A percentile compares a stretch with the other conserved stretches of the same genome.
Conservation (phyloP, 768 basidiomycete genomes). For the Mycena belliarum region DNA sequence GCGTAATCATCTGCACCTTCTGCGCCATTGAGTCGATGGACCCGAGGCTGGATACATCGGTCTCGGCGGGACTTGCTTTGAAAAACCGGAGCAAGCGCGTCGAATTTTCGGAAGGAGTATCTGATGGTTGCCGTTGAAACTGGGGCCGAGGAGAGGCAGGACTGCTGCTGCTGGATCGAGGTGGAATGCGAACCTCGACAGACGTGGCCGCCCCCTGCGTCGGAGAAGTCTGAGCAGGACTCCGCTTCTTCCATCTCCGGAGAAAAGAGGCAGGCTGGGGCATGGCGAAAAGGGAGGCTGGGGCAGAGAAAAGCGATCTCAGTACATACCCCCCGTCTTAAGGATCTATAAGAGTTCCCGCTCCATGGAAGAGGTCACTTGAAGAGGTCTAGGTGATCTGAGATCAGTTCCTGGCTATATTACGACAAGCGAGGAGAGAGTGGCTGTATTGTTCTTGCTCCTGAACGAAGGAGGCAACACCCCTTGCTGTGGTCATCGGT, state of each 20-base stretch:
- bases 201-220: neutral
- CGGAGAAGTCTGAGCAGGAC: conserved; percentile 14
- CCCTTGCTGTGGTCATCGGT: no score
- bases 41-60: neutral
- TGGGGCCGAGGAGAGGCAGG: neutral
- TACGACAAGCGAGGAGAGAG: conserved; percentile 20
- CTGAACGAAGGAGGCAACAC: no score
- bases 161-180: conserved; percentile 13
- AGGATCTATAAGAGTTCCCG: conserved; percentile 8
- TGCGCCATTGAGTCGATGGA: neutral
- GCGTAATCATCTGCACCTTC: neutral
- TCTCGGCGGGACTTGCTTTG: conserved; percentile 3
- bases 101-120: conserved; percentile 6
- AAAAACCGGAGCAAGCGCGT: conserved; percentile 13
- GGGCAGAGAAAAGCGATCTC: neutral
- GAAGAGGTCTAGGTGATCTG: conserved; percentile 17
- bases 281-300: conserved; percentile 29
- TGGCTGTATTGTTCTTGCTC: conserved; percentile 11
- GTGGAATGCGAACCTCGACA: neutral
- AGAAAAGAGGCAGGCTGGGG: conserved; percentile 39
- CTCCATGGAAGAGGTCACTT: conserved; percentile 17
- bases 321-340: conserved; percentile 1
- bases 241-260: conserved; percentile 42
- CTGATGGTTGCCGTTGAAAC: conserved; percentile 1
- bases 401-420: conserved; percentile 21